Conservation (phyloP, 345 rosid genomes). For the Brassica cretica region DNA sequence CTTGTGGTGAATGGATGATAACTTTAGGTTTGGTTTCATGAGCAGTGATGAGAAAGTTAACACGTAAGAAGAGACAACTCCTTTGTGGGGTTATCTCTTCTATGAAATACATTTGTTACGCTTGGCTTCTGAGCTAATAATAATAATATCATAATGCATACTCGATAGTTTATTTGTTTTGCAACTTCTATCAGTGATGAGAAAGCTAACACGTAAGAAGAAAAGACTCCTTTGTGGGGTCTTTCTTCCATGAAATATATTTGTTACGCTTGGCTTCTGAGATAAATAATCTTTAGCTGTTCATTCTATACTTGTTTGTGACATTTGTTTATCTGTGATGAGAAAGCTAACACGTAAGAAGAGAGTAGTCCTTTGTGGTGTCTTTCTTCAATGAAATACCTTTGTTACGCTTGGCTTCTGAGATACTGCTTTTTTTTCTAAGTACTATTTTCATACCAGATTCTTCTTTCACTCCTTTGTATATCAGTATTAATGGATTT, state of each 20-base stretch:
- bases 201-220: slow-evolving; percentile 44
- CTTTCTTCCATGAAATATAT: slow-evolving; percentile 37
- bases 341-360: background rate
- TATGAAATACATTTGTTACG: background rate
- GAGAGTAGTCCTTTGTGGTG: background rate
- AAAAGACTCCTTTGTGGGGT: background rate
- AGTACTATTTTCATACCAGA: background rate
- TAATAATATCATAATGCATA: background rate
- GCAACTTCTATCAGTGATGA: background rate
- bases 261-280: slow-evolving; percentile 46
- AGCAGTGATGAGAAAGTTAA: background rate
- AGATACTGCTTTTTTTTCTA: slow-evolving; percentile 11
- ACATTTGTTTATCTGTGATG: background rate
- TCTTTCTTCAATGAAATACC: slow-evolving; percentile 38
- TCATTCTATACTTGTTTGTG: background rate
- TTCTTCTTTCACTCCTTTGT: background rate
- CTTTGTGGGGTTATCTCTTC: background rate
- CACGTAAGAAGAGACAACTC: background rate
- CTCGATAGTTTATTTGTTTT: background rate
- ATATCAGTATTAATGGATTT: background rate
- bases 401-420: slow-evolving; percentile 50
- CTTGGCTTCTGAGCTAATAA: background rate
- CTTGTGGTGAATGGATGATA: background rate
- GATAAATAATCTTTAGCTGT: background rate
- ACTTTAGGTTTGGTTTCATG: background rate